These are phyloP conservation scores for Candida khao-thaluensis DNA, from an alignment of 805 yeast genomes.

Conservation along the genomic window DNA sequence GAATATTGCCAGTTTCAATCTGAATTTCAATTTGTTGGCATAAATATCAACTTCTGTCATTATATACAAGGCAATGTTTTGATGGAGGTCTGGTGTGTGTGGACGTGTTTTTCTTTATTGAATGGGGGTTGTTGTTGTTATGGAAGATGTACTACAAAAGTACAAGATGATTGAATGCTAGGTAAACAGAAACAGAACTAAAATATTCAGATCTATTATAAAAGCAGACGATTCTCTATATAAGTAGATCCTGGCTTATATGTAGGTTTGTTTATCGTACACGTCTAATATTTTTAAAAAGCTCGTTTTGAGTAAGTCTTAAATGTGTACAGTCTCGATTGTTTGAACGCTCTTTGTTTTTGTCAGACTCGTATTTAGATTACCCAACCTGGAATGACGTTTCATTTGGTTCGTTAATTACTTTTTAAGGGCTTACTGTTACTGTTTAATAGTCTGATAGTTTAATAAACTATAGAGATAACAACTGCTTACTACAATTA, in stretches of 20 bases:
- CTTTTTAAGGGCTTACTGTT: too few relatives aligned
- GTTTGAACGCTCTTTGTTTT: slow-evolving; percentile 5
- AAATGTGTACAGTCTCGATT: slow-evolving; percentile 3
- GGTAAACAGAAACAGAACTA: too few relatives aligned
- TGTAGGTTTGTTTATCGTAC: slow-evolving; percentile 5
- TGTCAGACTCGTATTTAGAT: slow-evolving; percentile 3
- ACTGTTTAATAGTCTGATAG: too few relatives aligned
- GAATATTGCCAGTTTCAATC: slow-evolving; percentile 41
- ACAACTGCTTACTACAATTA: too few relatives aligned
- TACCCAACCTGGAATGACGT: not conserved
- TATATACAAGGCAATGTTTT: not conserved
- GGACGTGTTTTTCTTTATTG: too few relatives aligned
- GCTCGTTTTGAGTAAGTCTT: slow-evolving; percentile 5
- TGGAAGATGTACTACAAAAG: too few relatives aligned
- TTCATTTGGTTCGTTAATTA: too few relatives aligned
- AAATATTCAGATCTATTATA: too few relatives aligned
- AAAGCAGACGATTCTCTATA: slow-evolving; percentile 1
- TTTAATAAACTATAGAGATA: too few relatives aligned
- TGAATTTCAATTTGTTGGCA: slow-evolving; percentile 43
- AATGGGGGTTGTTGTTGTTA: too few relatives aligned
- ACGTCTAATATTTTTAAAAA: slow-evolving; percentile 7
- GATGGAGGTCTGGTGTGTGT: too few relatives aligned
- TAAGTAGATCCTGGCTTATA: not conserved
- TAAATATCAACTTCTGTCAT: slow-evolving; percentile 16
- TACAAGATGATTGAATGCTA: too few relatives aligned